A percentile compares a stretch with the other conserved stretches of the same genome.
Conservation (phyloP, 2,329 filamentous ascomycete species). For the Penicillium sp. region DNA sequence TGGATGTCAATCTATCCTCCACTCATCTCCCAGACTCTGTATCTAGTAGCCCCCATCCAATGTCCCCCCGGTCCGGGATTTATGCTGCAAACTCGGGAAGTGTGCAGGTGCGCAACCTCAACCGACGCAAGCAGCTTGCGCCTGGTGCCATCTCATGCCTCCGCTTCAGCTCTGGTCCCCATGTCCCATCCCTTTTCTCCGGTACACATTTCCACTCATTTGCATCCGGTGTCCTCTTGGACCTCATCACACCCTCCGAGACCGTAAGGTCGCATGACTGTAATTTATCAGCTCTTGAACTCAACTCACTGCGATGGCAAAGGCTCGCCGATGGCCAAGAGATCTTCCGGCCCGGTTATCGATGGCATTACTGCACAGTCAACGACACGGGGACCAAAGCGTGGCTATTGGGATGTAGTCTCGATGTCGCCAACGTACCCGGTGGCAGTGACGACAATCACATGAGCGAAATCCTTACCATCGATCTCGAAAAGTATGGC, state of each 20-base stretch:
- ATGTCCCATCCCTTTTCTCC: conserved; percentile 83
- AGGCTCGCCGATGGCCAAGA: conserved; percentile 92
- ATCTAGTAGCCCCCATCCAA: conserved; percentile 36
- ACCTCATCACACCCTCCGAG: conserved; percentile 89
- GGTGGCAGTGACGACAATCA: conserved; percentile 81
- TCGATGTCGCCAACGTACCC: conserved; percentile 68
- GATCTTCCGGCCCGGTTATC: conserved; percentile 86
- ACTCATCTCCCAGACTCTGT: conserved; percentile 41
- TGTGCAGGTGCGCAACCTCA: conserved; percentile 57
- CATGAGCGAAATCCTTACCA: conserved; percentile 88
- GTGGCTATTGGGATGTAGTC: conserved; percentile 91
- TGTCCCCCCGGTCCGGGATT: conserved; percentile 41
- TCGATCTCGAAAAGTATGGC: conserved; percentile 89
- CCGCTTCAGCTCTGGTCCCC: conserved; percentile 83
- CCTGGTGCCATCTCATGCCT: conserved; percentile 87
- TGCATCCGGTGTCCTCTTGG: conserved; percentile 86
- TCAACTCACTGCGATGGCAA: conserved; percentile 88
- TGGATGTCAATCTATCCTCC: conserved; percentile 31
- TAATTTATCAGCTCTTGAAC: conserved; percentile 83
- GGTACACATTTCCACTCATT: conserved; percentile 96
- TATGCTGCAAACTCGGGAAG: conserved; percentile 75
- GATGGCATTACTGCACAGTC: conserved; percentile 98
- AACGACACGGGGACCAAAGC: conserved; percentile 94
- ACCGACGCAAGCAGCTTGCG: conserved; percentile 59
- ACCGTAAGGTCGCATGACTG: conserved; percentile 86